These are phyloP conservation scores for Hypoxylon sp. DNA, from an alignment of 2,329 filamentous ascomycete genomes.

Conservation along the genomic window DNA sequence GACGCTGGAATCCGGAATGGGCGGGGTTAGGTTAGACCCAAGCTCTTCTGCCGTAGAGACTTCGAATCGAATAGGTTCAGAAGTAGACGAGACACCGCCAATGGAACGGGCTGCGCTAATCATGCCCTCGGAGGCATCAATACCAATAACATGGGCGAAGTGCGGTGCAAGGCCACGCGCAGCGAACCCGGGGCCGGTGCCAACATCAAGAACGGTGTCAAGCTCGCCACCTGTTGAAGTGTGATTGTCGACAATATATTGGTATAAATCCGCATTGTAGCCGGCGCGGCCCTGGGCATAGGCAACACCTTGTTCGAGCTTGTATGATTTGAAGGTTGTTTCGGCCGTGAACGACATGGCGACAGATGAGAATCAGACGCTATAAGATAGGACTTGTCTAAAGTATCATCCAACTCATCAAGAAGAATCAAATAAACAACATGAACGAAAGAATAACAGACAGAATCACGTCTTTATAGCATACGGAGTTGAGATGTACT, in stretches of 20 bases:
- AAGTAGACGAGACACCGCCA: constrained; percentile 14
- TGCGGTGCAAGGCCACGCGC: constrained; percentile 16
- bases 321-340: constrained; percentile 22
- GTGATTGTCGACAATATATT: constrained; percentile 11
- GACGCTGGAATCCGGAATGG: constrained; percentile 16
- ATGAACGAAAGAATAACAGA: not conserved
- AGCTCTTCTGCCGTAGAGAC: constrained; percentile 25
- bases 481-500: not conserved
- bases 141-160: constrained; percentile 24
- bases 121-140: constrained; percentile 31
- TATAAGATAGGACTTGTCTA: not conserved
- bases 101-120: constrained; percentile 22
- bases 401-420: not conserved
- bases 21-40: constrained; percentile 17
- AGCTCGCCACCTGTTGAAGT: constrained; percentile 17
- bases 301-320: constrained; percentile 15
- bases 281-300: constrained; percentile 9
- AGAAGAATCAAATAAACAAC: not conserved
- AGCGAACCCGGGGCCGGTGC: constrained; percentile 17
- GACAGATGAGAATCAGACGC: not conserved
- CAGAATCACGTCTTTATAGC: not conserved
- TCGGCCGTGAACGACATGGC: constrained; percentile 7
- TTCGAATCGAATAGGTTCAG: constrained; percentile 28
- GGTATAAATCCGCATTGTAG: constrained; percentile 11
- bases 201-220: constrained; percentile 22